Conservation (phyloP, 345 rosid species). For the Eucalyptus globulus region DNA sequence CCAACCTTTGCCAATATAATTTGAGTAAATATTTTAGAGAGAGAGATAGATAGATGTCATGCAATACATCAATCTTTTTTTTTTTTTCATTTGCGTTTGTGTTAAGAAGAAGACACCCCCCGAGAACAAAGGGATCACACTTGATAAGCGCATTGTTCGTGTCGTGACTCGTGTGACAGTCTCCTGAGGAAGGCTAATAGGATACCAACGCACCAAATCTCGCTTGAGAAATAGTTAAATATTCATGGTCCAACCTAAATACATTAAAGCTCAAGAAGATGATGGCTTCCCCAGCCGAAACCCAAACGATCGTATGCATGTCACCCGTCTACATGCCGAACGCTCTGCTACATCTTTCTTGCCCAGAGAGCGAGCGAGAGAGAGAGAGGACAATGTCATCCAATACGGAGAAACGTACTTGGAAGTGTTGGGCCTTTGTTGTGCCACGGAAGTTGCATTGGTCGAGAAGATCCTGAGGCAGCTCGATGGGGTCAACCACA, state of each 20-base stretch:
- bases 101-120: too few relatives aligned
- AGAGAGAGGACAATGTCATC: not conserved
- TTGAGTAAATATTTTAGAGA: not conserved
- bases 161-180: too few relatives aligned
- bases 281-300: not conserved
- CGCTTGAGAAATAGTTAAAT: too few relatives aligned
- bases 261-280: not conserved
- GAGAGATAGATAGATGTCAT: not conserved
- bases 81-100: not conserved
- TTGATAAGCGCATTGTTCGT: too few relatives aligned
- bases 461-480: constrained; percentile 46
- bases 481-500: constrained; percentile 42
- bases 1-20: not conserved
- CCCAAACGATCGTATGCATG: not conserved
- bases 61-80: not conserved
- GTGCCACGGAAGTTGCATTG: constrained; percentile 65
- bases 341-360: not conserved
- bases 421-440: constrained; percentile 65
- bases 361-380: not conserved
- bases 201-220: too few relatives aligned
- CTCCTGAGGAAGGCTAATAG: too few relatives aligned
- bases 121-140: too few relatives aligned
- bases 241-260: not conserved
- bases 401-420: constrained; percentile 38
- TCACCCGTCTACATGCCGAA: not conserved